A percentile compares a stretch with the other conserved stretches of the same genome.
These are phyloP conservation scores for Acer campestre DNA, from an alignment of 345 rosid genomes.

Conservation along the genomic window DNA sequence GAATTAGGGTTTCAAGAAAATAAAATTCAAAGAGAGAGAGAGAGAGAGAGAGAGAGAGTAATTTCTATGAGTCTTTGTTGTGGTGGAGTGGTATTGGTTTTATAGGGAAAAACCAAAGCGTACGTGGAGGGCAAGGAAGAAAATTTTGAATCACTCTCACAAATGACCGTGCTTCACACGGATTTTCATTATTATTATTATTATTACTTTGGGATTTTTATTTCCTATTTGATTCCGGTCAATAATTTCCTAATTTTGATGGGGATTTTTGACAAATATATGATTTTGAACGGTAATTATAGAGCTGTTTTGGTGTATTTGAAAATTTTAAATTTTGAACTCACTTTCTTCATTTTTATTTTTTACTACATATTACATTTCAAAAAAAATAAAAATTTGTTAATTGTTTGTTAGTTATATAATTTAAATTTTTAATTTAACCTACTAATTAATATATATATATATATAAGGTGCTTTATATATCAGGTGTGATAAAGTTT, in stretches of 20 bases:
- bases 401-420: too few species aligned
- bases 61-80: neutral
- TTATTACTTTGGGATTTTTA: neutral
- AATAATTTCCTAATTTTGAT: neutral
- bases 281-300: neutral
- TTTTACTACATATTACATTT: too few species aligned
- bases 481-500: too few species aligned
- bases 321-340: too few species aligned
- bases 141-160: constrained; percentile 9
- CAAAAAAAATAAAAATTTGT: too few species aligned
- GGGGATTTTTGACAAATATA: neutral
- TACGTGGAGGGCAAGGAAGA: neutral
- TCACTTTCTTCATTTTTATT: too few species aligned
- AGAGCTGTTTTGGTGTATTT: too few species aligned
- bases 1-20: neutral
- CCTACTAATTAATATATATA: too few species aligned
- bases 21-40: neutral
- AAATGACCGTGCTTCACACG: constrained; percentile 10
- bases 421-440: too few species aligned
- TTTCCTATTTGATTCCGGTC: neutral
- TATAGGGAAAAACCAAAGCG: constrained; percentile 3
- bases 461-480: too few species aligned
- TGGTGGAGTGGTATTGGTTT: neutral
- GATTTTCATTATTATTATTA: neutral
- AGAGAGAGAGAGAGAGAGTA: neutral